A percentile compares a stretch with the other conserved stretches of the same genome.
These are phyloP conservation scores for Gentiana macrophylla DNA, from an alignment of 257 asterid species.

Conservation along the genomic window DNA sequence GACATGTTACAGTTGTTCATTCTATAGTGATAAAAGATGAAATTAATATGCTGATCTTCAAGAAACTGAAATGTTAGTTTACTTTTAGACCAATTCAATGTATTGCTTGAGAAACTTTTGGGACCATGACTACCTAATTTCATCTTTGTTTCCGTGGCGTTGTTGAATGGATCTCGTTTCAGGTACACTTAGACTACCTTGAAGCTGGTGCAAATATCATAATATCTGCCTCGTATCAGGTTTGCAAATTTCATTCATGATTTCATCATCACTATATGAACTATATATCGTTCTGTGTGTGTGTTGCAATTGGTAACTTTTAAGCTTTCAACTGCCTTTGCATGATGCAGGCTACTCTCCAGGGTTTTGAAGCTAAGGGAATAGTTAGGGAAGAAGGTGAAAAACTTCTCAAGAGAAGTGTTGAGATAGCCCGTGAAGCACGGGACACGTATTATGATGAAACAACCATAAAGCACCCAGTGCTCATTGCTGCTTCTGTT, in stretches of 20 bases:
- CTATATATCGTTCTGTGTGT: background rate
- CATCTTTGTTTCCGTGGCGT: no score
- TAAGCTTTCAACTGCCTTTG: conserved; percentile 2
- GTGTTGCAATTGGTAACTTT: no score
- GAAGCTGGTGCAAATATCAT: conserved; percentile 78
- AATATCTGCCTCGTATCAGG: conserved; percentile 67
- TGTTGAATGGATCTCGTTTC: no score
- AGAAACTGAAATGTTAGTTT: no score
- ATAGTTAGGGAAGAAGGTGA: conserved; percentile 49
- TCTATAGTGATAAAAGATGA: no score
- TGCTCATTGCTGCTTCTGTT: conserved; percentile 76
- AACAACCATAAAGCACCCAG: conserved; percentile 22
- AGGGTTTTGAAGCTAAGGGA: conserved; percentile 81
- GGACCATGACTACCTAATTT: no score
- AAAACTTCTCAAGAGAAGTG: conserved; percentile 46
- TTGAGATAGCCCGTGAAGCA: conserved; percentile 65
- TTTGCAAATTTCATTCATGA: background rate
- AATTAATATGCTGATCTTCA: no score
- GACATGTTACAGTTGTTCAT: no score
- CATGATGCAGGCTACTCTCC: conserved; percentile 60
- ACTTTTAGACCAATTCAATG: no score
- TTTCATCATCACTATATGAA: background rate
- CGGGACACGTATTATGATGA: conserved; percentile 42
- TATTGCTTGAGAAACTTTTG: no score
- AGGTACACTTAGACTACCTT: conserved; percentile 77